Evolutionary conservation across 164 flowering plant genomes (phyloP).

Genomic region (Sedum album): DNA sequence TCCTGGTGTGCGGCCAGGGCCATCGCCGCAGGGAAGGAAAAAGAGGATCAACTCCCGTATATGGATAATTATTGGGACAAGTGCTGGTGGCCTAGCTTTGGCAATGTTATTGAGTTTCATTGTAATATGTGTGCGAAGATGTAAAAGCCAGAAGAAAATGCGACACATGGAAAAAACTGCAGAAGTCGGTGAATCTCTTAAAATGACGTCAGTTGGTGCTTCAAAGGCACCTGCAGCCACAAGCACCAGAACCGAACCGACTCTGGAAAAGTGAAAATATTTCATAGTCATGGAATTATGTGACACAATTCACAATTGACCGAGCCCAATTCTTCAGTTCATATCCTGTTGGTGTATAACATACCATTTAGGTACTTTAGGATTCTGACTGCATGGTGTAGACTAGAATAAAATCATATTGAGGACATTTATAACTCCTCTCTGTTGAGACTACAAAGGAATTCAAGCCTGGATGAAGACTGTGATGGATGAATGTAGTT

Average conservation of each 20-base stretch:
- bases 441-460: too few species aligned
- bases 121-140: neutral
- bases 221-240: conserved; percentile 1
- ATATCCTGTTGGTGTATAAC: neutral
- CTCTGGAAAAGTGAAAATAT: neutral
- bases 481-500: too few species aligned
- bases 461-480: too few species aligned
- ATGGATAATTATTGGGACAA: neutral
- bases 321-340: neutral
- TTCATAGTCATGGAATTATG: neutral
- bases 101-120: neutral
- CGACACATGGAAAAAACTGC: neutral
- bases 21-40: neutral
- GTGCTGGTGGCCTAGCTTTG: neutral
- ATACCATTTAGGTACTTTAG: neutral
- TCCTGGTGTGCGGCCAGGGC: neutral
- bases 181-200: conserved; percentile 1
- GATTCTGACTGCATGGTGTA: neutral
- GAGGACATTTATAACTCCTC: neutral
- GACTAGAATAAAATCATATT: neutral
- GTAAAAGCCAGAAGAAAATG: neutral
- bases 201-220: conserved; percentile 1
- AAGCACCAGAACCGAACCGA: conserved; percentile 3
- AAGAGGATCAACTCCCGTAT: neutral
- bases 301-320: neutral